Base-by-base conservation (phyloP, 306 rosid species). In the Corylus heterophylla region DNA sequence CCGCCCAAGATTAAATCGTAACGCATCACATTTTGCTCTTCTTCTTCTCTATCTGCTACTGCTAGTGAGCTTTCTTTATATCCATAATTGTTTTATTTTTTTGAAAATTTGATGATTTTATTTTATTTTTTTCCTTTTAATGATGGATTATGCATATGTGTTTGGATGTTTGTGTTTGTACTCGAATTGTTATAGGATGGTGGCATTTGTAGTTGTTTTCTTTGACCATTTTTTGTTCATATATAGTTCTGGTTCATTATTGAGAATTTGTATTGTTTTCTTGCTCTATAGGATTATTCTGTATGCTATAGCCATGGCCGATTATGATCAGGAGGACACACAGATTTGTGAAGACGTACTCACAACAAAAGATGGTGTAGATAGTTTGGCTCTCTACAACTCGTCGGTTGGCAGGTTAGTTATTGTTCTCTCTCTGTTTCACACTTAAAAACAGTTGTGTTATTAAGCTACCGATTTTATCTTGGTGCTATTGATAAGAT, bases 1-100 rank as follows among this genome's bases (percentile, higher is more conserved):
- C 96, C 97, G 47, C 87, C 87, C 3, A 95, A 90, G 96, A 93
- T 93, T 61, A 90, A 89, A 87, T 85, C 96, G 97, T 95, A 49
- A 95, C 85, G 82, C 82, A 85, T 84, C 85, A 44, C 52, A 71
- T 47, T 58, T 54, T 47, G 77, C 85, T 52, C 71, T 85, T 84
- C 85, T 88, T 55, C 61, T 55, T 58, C 66, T 58, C 75, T 77
- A 80, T 88, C 79, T 73, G 71, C 86, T 83, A 83, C 82, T 75
- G 89, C 87, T 80, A 79, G n/a, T 84, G 86, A 56, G 37, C 76
- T 83, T 87, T 69, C 47, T 72, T 73, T 78, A 12, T 12, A 31
- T 9, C 50, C 12, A 27, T 71, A 11, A 51, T 69, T 51, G 16
- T 7, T 39, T 82, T 71, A 12, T 17, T 44, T 4, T 54, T 66